These are phyloP conservation scores for Kentomonas sorsogonicus DNA, from an alignment of 208 protist genomes.

Conservation along the genomic window DNA sequence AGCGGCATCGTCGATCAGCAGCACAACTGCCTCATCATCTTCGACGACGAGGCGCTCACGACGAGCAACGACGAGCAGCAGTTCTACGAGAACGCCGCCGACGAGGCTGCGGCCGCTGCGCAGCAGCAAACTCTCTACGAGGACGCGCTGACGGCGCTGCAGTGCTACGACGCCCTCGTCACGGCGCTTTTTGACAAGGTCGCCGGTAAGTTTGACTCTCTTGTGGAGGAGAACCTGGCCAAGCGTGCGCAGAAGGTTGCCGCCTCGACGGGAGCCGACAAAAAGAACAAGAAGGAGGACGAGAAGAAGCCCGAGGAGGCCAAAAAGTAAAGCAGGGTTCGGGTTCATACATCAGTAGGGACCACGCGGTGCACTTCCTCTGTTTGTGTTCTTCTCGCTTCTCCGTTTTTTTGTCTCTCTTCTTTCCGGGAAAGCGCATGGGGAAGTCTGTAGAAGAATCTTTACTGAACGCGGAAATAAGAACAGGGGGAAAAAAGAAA, in stretches of 20 bases:
- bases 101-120: conserved; percentile 12
- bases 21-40: conserved; percentile 89
- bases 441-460: conserved; percentile 7
- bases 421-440: conserved; percentile 6
- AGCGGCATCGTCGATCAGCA: conserved; percentile 90
- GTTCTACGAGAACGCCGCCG: conserved; percentile 44
- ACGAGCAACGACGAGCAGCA: conserved; percentile 17
- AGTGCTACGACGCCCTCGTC: conserved; percentile 74
- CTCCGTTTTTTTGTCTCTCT: no score
- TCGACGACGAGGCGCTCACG: conserved; percentile 66
- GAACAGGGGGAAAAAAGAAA: conserved; percentile 5
- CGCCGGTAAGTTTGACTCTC: conserved; percentile 73
- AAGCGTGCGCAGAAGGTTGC: conserved; percentile 32
- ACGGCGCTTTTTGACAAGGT: conserved; percentile 87
- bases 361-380: background rate
- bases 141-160: conserved; percentile 58
- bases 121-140: conserved; percentile 61
- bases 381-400: background rate
- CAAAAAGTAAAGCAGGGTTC: conserved; percentile 8
- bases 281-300: conserved; percentile 21
- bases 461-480: background rate
- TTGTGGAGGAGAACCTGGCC: conserved; percentile 73
- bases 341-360: conserved; percentile 10
- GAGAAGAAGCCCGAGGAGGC: conserved; percentile 16
- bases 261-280: conserved; percentile 12